Evolutionary conservation across 306 rosid genomes (phyloP), one percentile per base, ranked within the genome.

Genomic region (Prunus persica): DNA sequence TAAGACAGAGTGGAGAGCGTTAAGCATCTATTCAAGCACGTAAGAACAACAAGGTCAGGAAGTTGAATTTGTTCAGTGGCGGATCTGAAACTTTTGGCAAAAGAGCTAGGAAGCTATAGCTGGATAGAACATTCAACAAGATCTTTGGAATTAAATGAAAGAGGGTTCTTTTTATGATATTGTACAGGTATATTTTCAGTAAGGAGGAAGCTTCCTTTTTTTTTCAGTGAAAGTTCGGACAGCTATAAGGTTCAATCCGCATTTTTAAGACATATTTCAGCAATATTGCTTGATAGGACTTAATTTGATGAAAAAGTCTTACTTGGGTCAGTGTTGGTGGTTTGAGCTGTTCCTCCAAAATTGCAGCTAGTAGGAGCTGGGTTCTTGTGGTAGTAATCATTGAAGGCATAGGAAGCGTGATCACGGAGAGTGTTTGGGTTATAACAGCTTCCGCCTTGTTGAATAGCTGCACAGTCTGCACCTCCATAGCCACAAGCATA

Each of bases 381-480:
- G 87, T 95, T 88, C 91, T 87, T 92, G 69, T 90, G 92, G 87
- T 89, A 95, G 79, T 90, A 95, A 66, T 79, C 74, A 68, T 95
- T 92, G 89, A 95, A 95, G 68, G 97, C 99, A 72, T 87, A 95
- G 69, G 97, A 90, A 79, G 99, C 99, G 19, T 95, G 99, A 73
- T 89, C 90, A 5, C 79, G 87, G 15, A 86, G 16, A 6, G 89
- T 92, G 81, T 87, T 90, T 14, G 97, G 97, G 34, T 89, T 79
- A 82, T 88, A 95, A 80, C 97, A 95, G 70, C 80, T 84, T 65
- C 87, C 90, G 20, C 99, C 91, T 14, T 82, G 14, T 74, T 92
- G 96, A 81, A 95, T 8, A 43, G 85, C 82, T 9, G 96, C 84
- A 73, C 98, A 95, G 76, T 92, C 97, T 71, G 97, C 86, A 56